These are phyloP conservation scores for Penicillium decumbens DNA, from an alignment of 2,329 filamentous ascomycete genomes.

Conservation along the genomic window DNA sequence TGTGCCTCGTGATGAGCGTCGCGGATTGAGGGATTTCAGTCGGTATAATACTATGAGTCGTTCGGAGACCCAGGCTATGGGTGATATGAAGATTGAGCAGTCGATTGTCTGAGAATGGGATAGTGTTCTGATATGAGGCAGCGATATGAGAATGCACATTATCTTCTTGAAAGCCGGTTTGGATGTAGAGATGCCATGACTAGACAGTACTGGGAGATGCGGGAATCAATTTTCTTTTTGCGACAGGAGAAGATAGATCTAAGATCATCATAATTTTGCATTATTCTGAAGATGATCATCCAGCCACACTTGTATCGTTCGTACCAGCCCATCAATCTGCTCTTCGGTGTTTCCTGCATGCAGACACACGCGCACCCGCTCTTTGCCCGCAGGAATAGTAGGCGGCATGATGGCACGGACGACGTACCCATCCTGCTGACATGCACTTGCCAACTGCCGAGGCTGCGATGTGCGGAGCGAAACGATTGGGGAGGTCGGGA, in stretches of 20 bases:
- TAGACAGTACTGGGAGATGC: no score
- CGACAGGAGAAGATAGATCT: background rate
- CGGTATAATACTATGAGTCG: conserved; percentile 34
- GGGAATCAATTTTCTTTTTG: no score
- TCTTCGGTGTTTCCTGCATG: conserved; percentile 61
- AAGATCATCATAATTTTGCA: conserved; percentile 4
- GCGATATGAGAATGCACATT: background rate
- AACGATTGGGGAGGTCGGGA: conserved; percentile 60
- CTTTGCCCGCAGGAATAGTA: conserved; percentile 60
- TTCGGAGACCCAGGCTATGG: conserved; percentile 27
- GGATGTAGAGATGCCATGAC: no score
- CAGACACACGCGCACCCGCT: conserved; percentile 63
- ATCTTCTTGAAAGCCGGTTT: background rate
- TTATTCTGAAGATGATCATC: background rate
- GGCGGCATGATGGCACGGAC: conserved; percentile 65
- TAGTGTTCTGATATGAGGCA: background rate
- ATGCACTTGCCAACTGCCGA: conserved; percentile 55
- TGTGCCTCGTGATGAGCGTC: conserved; percentile 8
- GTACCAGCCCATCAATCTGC: conserved; percentile 54
- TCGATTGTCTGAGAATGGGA: conserved; percentile 25
- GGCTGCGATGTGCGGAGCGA: conserved; percentile 57
- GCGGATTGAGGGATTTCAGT: conserved; percentile 25
- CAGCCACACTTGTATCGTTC: conserved; percentile 49
- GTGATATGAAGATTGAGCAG: conserved; percentile 25
- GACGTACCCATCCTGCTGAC: conserved; percentile 56